Base-by-base conservation (phyloP, 176 grass and related monocot genomes). In the Metroxylon sagu region DNA sequence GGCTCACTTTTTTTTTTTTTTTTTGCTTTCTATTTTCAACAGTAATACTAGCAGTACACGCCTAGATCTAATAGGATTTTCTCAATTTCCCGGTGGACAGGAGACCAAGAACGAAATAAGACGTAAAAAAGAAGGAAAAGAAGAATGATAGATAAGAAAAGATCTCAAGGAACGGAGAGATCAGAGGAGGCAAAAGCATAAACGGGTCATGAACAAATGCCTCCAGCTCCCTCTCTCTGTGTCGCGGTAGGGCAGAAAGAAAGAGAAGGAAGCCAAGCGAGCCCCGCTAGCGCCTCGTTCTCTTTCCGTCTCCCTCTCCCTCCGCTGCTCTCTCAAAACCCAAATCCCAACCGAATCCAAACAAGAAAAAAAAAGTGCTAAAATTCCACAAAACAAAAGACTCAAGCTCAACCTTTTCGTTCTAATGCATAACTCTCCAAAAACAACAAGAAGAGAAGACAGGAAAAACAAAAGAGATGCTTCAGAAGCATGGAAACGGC, bases 221-320 rank as follows among this genome's bases (percentile, higher is more conserved):
- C 23, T 39, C 17, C 18, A 49, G 55, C 43, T 49, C 19, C 55
- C 39, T 62, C 19, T 35, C 49, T 10, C 23, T 52, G 2, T 29
- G 49, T 3, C 2, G 30, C 19, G 17, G n/a, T 39, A 39, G 51
- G 52, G 65, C n/a, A 68, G 28, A 48, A 68, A 52, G 27, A 68
- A 48, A 15, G 6, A 10, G 66, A 77, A 77, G 56, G 66, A 70
- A 77, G 74, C 74, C 49, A 69, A 68, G 25, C 19, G 56, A 49
- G 16, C 16, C 35, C 30, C 28, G 18, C 65, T 68, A 26, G 52
- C 65, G 4, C 65, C 52, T 68, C 65, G 65, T 56, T 54, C 65
- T 56, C 65, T 56, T 18, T 23, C 65, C 51, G 16, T 67, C 65
- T 21, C 50, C 53, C 53, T 25, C 21, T 21, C 53, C 53, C n/a